A percentile compares a stretch with the other conserved stretches of the same genome.
phyloP scores from a whole-genome alignment of 441 rosid species.

The Sinapis alba region DNA sequence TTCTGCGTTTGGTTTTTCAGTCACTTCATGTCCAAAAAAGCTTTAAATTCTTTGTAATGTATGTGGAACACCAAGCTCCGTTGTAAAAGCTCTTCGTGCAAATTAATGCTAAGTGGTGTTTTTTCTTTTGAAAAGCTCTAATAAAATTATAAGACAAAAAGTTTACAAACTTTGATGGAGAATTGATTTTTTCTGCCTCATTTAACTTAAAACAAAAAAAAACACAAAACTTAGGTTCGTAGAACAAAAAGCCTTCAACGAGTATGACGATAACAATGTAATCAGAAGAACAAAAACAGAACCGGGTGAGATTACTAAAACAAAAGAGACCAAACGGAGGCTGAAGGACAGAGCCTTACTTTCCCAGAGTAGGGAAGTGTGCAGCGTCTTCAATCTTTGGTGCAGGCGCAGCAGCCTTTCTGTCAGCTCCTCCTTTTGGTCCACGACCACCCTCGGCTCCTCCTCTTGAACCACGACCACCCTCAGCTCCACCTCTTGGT shows the following conservation, averaged over 20 bases:
- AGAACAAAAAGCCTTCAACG: constrained; percentile 24
- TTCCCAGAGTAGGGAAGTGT: constrained; percentile 89
- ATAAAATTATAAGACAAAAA: not conserved
- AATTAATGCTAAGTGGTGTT: not conserved
- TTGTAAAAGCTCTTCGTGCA: not conserved
- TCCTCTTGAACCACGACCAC: constrained; percentile 34
- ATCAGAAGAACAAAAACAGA: constrained; percentile 30
- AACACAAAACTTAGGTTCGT: constrained; percentile 4
- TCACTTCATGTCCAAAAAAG: constrained; percentile 22
- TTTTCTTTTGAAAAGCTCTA: not conserved
- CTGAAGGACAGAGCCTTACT: constrained; percentile 48
- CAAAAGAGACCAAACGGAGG: not conserved
- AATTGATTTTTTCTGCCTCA: not conserved
- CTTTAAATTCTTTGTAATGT: constrained; percentile 35
- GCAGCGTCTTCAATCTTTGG: constrained; percentile 75
- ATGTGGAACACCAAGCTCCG: constrained; percentile 18
- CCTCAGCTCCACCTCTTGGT: constrained; percentile 38
- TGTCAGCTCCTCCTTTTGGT: constrained; percentile 1
- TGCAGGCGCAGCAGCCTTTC: constrained; percentile 38
- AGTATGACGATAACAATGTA: constrained; percentile 22
- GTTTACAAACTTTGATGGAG: not conserved
- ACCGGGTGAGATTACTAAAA: constrained; percentile 18
- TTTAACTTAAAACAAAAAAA: not conserved
- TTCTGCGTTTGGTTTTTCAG: not conserved
- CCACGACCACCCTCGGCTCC: constrained; percentile 33